Conservation (phyloP, 208 protist species). For the Crithidia fasciculata region DNA sequence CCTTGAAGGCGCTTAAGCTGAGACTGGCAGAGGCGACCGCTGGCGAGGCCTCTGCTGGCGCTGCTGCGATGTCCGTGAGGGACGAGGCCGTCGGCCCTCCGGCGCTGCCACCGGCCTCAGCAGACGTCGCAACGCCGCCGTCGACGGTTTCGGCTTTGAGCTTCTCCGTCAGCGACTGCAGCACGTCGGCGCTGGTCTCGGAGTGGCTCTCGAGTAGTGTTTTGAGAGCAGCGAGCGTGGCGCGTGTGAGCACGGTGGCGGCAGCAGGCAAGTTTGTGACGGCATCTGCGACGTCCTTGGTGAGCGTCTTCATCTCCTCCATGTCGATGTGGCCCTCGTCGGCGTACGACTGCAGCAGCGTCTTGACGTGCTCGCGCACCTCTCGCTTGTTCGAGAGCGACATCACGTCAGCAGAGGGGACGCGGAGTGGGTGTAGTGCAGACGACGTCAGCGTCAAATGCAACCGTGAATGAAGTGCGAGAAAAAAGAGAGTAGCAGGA, state of each 20-base stretch:
- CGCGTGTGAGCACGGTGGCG: conserved; percentile 25
- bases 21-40: conserved; percentile 12
- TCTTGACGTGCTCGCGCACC: conserved; percentile 70
- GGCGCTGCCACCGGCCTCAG: background rate
- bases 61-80: background rate
- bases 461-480: too few relatives aligned
- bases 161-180: conserved; percentile 18
- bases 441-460: too few relatives aligned
- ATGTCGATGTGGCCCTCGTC: conserved; percentile 55
- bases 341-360: conserved; percentile 51
- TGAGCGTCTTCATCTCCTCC: conserved; percentile 66
- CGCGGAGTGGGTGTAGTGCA: too few relatives aligned
- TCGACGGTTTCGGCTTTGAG: conserved; percentile 4
- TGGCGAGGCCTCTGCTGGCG: background rate
- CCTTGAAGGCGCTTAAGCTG: conserved; percentile 63
- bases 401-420: background rate
- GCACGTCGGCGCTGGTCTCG: conserved; percentile 3
- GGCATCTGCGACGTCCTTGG: conserved; percentile 50
- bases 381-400: conserved; percentile 69
- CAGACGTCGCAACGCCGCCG: too few relatives aligned
- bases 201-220: conserved; percentile 23
- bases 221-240: conserved; percentile 33
- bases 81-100: background rate
- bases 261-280: conserved; percentile 37
- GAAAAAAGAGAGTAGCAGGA: too few relatives aligned